Percentiles rank a stretch among this genome's conserved stretches.
Conservation (phyloP, 192 early-diverging fungal species). For the Thamnidium elegans region DNA sequence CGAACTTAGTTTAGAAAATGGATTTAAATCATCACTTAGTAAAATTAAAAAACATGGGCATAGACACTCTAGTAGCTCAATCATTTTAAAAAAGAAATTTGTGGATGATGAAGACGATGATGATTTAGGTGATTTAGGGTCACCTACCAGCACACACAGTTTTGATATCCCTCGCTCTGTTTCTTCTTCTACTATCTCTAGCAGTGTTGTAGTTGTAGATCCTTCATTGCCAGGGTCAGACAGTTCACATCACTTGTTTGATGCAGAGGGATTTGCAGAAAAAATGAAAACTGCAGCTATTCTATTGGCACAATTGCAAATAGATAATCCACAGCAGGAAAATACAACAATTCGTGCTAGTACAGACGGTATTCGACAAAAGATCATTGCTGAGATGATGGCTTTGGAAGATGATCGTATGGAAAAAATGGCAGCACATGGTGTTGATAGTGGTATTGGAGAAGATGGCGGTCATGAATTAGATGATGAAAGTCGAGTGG, state of each 20-base stretch:
- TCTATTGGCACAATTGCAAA: conserved; percentile 92
- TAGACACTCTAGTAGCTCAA: not conserved
- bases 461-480: conserved; percentile 48
- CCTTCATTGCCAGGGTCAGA: not conserved
- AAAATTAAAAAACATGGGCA: conserved; percentile 8
- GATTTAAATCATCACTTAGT: conserved; percentile 17
- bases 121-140: not conserved
- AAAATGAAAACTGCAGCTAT: conserved; percentile 94
- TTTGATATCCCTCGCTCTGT: conserved; percentile 10
- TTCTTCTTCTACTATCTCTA: not conserved
- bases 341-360: conserved; percentile 28
- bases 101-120: not conserved
- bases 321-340: conserved; percentile 27
- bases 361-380: conserved; percentile 82
- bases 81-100: not conserved
- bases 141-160: not conserved
- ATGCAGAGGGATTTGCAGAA: conserved; percentile 82
- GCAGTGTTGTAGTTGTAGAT: conserved; percentile 32
- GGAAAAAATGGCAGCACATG: conserved; percentile 60
- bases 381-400: conserved; percentile 94
- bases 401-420: conserved; percentile 85
- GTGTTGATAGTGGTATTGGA: conserved; percentile 72
- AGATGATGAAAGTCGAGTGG: conserved; percentile 51
- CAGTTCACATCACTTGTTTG: not conserved
- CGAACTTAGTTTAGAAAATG: conserved; percentile 45